Evolutionary conservation across 2,329 filamentous ascomycete genomes (phyloP), one percentile per base, ranked within the genome.

Genomic region (Aspergillus calidoustus): DNA sequence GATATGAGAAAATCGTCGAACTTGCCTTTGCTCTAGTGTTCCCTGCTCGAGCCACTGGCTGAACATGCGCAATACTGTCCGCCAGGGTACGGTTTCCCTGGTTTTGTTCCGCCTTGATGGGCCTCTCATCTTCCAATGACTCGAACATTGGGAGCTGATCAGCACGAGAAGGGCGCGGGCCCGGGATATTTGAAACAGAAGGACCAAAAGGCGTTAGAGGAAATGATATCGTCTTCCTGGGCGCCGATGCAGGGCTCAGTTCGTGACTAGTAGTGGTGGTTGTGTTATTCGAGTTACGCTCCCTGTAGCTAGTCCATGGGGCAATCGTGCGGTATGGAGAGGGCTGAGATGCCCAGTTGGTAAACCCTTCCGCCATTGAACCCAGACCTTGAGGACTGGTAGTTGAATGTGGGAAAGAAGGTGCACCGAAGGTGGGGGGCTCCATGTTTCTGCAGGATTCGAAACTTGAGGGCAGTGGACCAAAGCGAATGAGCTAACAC

Each of bases 301-400:
- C 34, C 15, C 23, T 34, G 38, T 58, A 58, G 34, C 38, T 58
- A 15, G 51, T 28, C 55, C 55, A 58, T 34, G 55, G 55, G 48
- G 48, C 34, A 11, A 58, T 30, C 15, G 48, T 25, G 31, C 43
- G 55, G 17, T 58, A 58, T 9, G 48, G 48, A 17, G 48, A 51
- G 23, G 48, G 48, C 13, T 52, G 48, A 6, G 23, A 43, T 31
- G 47, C 41, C 55, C 48, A 58, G 23, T 28, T 17, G 47, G 51
- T 17, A 23, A 25, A 46, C 4, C 28, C 48, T 28, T 47, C 9
- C 11, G 11, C 34, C 34, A 41, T 25, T 38, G 55, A 52, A 13
- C 41, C 44, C 31, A n/a, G 22, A 9, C 4, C 22, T 3, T 17
- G 48, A 15, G 19, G n/a, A 19, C 47, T 46, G 25, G 19, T 46